A percentile compares a stretch with the other conserved stretches of the same genome.
Conservation (phyloP, 306 rosid species). For the Potentilla sterilis region DNA sequence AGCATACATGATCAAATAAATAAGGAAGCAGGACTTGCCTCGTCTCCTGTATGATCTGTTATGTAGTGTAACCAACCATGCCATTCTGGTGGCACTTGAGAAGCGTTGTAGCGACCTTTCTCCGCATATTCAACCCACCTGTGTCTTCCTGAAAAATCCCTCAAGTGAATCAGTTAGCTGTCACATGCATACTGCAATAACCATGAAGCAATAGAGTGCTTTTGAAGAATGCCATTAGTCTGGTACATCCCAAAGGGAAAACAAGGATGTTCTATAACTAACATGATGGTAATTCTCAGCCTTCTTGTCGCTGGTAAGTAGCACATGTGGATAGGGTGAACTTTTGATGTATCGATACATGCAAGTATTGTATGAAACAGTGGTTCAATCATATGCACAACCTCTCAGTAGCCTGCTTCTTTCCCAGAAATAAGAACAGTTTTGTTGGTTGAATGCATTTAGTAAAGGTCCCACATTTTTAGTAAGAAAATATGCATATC, state of each 20-base stretch:
- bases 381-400: not conserved
- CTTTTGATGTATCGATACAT: not conserved
- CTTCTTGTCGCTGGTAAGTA: not conserved
- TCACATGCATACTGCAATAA: conserved; percentile 1
- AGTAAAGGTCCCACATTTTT: not conserved
- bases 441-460: not conserved
- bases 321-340: not conserved
- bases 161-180: conserved; percentile 13
- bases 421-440: not conserved
- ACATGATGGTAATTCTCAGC: not conserved
- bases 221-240: not conserved
- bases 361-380: not conserved
- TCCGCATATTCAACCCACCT: conserved; percentile 99
- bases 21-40: conserved; percentile 46
- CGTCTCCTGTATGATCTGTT: conserved; percentile 95
- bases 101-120: conserved; percentile 87
- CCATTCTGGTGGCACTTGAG: conserved; percentile 99
- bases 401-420: not conserved
- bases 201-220: not conserved
- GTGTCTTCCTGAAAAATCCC: conserved; percentile 76
- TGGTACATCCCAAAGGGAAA: not conserved
- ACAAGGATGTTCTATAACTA: not conserved
- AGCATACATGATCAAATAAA: conserved; percentile 13
- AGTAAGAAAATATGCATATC: not conserved
- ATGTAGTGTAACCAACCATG: conserved; percentile 97